phyloP scores from a whole-genome alignment of 1,284 basidiomycete species.

The Moesziomyces sp. region DNA sequence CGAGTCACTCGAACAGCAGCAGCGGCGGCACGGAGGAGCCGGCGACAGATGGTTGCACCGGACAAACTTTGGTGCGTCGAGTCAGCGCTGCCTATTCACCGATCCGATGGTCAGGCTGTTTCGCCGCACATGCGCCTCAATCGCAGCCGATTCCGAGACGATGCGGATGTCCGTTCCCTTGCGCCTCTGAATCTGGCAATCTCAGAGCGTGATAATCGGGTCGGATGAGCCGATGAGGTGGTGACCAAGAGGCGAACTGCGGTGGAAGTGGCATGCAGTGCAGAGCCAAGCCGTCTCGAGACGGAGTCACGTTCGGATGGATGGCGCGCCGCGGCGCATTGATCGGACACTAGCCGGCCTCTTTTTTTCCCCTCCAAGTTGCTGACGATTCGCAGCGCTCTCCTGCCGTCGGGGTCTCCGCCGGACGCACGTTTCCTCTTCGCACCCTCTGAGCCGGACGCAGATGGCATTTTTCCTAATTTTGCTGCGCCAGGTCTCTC shows the following conservation, averaged over 20 bases:
- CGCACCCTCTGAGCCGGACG: no score
- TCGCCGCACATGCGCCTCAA: no score
- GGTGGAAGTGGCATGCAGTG: conserved; percentile 2
- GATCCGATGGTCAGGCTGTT: no score
- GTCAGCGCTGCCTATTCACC: conserved; percentile 2
- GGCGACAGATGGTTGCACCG: background rate
- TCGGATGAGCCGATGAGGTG: conserved; percentile 8
- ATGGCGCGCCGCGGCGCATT: conserved; percentile 21
- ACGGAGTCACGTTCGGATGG: no score
- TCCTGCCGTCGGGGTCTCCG: no score
- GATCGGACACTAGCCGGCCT: conserved; percentile 29
- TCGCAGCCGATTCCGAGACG: no score
- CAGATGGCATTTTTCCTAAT: no score
- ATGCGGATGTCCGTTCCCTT: no score
- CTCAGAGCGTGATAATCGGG: background rate
- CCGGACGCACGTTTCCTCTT: no score
- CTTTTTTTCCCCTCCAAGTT: background rate
- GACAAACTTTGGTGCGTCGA: conserved; percentile 18
- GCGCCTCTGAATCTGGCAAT: no score
- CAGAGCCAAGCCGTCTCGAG: background rate
- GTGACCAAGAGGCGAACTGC: conserved; percentile 3
- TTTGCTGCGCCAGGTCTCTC: no score
- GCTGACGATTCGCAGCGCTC: background rate
- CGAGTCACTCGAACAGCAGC: background rate
- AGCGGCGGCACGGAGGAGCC: background rate